Base-by-base conservation (phyloP, 768 basidiomycete genomes). In the Termitomyces sp. region DNA sequence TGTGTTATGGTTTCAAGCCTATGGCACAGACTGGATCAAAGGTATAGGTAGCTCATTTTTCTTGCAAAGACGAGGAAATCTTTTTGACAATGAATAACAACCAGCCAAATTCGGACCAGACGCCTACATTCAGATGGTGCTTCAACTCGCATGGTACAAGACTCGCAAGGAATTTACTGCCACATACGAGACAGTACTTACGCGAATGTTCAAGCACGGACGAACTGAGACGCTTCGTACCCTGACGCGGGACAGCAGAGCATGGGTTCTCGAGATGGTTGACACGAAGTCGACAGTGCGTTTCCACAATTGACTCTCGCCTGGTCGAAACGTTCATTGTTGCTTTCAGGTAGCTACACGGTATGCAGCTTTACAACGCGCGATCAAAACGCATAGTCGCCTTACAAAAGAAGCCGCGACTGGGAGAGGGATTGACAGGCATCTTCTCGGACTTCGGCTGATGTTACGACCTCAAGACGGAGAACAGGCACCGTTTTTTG, bases 141-240 rank as follows among this genome's bases (percentile, higher is more conserved):
- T 97, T 20, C 95, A 98, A 67, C 80, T 97, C 10, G 94, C 94
- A 4, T 97, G 90, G 87, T 92, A 89, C 74, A 83, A 81, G 67
- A 83, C 85, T 22, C 88, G 86, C 46, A 85, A 84, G 12, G 72
- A 77, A 57, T 87, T 92, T 64, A 91, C 92, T 4, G 92, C 95
- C 1, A 93, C 91, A 7, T 97, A 98, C 68, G 95, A 98, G 72
- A 97, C 94, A 0, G 91, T 87, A 0, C 79, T 95, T 32, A 96
- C 95, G 2, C 83, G 93, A 26, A 80, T 90, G 69, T 95, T 95
- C 74, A 76, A 87, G 59, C 84, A 87, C 60, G 95, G 93, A 16
- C 83, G 95, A 18, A 97, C 94, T 1, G 95, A 98, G 67, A 94
- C 92, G 0, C 85, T 98, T 53, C 83, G 94, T 26, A 81, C 86